phyloP scores from a whole-genome alignment of 1,284 basidiomycete species.

The Cryptococcus hybrid region DNA sequence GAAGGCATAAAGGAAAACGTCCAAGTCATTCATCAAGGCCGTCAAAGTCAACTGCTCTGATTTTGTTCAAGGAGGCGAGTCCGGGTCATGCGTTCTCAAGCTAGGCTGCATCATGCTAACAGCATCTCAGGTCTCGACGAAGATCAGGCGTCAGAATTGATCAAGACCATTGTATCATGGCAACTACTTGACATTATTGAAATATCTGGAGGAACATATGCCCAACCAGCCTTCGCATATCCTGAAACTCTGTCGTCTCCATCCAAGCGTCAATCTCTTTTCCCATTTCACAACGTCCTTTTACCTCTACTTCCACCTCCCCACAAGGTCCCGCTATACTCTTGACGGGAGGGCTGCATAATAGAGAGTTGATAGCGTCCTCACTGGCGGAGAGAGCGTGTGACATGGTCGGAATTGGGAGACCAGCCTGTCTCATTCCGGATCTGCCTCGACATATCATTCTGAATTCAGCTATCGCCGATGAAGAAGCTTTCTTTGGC shows the following conservation, averaged over 20 bases:
- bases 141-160: conserved; percentile 29
- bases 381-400: conserved; percentile 32
- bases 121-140: conserved; percentile 33
- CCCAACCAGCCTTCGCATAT: conserved; percentile 29
- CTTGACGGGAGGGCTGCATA: conserved; percentile 43
- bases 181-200: conserved; percentile 52
- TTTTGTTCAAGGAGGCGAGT: conserved; percentile 61
- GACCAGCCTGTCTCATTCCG: conserved; percentile 39
- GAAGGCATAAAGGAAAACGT: conserved; percentile 61
- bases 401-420: conserved; percentile 42
- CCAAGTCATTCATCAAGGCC: conserved; percentile 67
- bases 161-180: conserved; percentile 52
- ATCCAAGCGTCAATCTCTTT: conserved; percentile 36
- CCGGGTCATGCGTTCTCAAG: conserved; percentile 9
- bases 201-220: conserved; percentile 46
- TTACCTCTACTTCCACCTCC: conserved; percentile 32
- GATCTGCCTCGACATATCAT: conserved; percentile 29
- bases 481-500: conserved; percentile 20
- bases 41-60: conserved; percentile 88
- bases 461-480: conserved; percentile 26
- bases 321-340: conserved; percentile 43
- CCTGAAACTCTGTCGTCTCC: conserved; percentile 10
- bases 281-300: conserved; percentile 39
- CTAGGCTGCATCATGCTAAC: background rate
- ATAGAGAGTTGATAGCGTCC: conserved; percentile 31